Evolutionary conservation across 441 rosid genomes (phyloP).

Genomic region (Pelargonium australe): DNA sequence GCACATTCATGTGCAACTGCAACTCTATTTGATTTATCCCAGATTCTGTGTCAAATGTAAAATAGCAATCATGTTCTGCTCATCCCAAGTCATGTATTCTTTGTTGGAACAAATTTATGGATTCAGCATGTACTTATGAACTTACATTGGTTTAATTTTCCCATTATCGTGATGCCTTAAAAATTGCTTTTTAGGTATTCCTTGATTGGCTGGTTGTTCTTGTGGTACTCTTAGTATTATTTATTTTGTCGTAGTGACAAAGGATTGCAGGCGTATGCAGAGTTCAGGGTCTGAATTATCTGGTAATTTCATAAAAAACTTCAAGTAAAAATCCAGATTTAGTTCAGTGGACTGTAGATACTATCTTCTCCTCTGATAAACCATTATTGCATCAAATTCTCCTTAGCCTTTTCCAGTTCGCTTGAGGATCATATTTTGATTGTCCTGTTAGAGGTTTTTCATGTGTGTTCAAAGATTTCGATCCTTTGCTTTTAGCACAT

Average conservation of each 20-base stretch:
- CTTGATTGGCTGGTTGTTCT: background rate
- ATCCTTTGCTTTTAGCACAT: too few relatives aligned
- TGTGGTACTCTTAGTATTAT: too few relatives aligned
- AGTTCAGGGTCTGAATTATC: background rate
- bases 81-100: background rate
- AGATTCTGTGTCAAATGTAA: too few relatives aligned
- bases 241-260: background rate
- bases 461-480: too few relatives aligned
- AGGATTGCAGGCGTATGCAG: background rate
- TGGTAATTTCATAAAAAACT: background rate
- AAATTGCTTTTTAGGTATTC: background rate
- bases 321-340: too few relatives aligned
- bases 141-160: background rate
- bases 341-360: too few relatives aligned
- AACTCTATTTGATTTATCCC: background rate
- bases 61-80: background rate
- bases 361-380: too few relatives aligned
- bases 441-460: too few relatives aligned
- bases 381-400: too few relatives aligned
- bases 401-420: too few relatives aligned
- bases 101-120: background rate
- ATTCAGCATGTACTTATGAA: background rate
- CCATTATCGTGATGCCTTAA: background rate
- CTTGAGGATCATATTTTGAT: too few relatives aligned
- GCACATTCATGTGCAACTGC: background rate